Conservation (phyloP, 352 stramenopile species). For the Globisporangium uncinulatum region DNA sequence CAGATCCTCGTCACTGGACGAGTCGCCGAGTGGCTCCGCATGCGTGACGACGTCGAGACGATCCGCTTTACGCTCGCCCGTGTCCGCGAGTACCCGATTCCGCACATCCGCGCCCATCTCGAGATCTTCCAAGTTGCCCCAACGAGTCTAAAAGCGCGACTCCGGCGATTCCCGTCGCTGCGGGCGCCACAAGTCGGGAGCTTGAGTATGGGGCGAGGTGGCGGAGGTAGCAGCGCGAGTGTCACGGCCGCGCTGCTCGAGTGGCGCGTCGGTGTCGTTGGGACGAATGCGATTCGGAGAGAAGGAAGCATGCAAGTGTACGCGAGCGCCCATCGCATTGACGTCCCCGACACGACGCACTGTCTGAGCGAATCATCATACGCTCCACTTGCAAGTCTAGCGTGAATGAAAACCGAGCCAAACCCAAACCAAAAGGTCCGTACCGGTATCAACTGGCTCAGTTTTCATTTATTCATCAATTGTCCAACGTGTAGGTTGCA, state of each 20-base stretch:
- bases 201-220: neutral
- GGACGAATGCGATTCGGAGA: neutral
- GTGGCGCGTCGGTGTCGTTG: neutral
- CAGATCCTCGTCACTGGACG: conserved; percentile 64
- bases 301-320: neutral
- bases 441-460: neutral
- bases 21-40: conserved; percentile 39
- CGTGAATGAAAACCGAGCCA: neutral
- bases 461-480: too few relatives aligned
- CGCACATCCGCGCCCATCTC: conserved; percentile 29
- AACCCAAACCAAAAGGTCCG: neutral
- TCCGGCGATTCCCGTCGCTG: conserved; percentile 1
- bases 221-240: neutral
- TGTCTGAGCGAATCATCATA: neutral
- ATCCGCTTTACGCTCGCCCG: neutral
- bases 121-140: neutral
- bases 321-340: neutral
- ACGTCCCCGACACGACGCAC: neutral
- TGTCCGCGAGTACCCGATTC: conserved; percentile 13
- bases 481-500: neutral
- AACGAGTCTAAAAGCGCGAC: neutral
- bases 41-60: conserved; percentile 15
- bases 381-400: neutral
- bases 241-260: neutral
- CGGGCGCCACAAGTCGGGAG: neutral